These are phyloP conservation scores for Agarophyton chilense DNA, from an alignment of 23 red algal genomes.

Conservation along the genomic window DNA sequence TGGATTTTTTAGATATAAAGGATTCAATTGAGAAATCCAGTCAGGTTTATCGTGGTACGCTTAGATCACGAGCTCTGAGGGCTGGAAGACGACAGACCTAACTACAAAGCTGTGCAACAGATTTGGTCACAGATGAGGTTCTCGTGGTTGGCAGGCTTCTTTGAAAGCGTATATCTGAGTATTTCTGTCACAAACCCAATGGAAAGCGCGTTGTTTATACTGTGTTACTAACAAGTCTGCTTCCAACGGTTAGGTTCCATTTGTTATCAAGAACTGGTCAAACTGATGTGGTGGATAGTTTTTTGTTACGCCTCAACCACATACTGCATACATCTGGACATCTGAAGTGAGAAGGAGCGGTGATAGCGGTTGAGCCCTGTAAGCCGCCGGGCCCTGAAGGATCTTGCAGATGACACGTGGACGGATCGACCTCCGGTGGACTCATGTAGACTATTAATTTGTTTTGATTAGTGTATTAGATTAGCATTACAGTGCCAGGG, in stretches of 20 bases:
- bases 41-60: too few relatives aligned
- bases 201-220: background rate
- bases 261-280: background rate
- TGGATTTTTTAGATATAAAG: background rate
- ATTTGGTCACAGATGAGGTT: background rate
- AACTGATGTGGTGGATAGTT: background rate
- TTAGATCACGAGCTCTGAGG: too few relatives aligned
- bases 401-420: too few relatives aligned
- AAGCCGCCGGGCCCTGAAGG: too few relatives aligned
- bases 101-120: background rate
- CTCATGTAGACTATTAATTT: too few relatives aligned
- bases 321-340: constrained; percentile 4
- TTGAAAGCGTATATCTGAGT: background rate
- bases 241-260: constrained; percentile 5
- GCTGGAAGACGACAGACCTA: too few relatives aligned
- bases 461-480: too few relatives aligned
- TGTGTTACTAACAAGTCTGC: background rate
- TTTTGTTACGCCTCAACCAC: background rate
- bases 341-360: too few relatives aligned
- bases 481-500: too few relatives aligned
- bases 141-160: background rate
- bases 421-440: too few relatives aligned
- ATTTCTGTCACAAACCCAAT: background rate
- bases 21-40: background rate
- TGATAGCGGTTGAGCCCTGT: too few relatives aligned